Evolutionary conservation across 75 land plant genomes (phyloP).

Genomic region (Larix kaempferi): DNA sequence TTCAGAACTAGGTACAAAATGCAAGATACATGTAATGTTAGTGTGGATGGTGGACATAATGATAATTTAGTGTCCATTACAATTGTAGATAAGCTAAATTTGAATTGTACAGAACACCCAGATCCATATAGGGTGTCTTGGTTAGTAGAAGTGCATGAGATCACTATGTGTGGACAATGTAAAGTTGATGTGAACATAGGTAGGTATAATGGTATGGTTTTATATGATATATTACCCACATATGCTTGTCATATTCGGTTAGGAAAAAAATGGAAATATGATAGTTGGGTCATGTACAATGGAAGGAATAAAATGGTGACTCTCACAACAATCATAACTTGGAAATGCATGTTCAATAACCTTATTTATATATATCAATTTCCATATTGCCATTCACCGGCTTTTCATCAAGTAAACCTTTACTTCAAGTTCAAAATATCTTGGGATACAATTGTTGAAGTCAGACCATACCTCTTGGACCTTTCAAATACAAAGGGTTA

Average conservation of each 20-base stretch:
- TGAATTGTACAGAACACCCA: background rate
- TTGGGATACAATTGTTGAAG: constrained; percentile 54
- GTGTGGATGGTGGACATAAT: background rate
- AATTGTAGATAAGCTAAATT: background rate
- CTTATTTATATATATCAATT: constrained; percentile 80
- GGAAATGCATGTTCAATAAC: constrained; percentile 69
- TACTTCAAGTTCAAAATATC: constrained; percentile 63
- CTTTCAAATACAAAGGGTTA: constrained; percentile 49
- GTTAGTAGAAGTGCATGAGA: background rate
- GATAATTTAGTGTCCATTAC: background rate
- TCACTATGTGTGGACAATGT: background rate
- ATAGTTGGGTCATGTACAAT: background rate
- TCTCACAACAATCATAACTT: constrained; percentile 39
- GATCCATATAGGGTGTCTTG: background rate
- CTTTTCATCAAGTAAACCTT: constrained; percentile 68
- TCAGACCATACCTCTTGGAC: constrained; percentile 74
- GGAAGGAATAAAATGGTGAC: background rate
- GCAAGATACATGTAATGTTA: background rate
- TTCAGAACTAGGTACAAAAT: background rate
- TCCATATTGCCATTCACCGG: constrained; percentile 85
- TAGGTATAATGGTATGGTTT: background rate
- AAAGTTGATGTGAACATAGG: background rate
- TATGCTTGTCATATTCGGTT: background rate
- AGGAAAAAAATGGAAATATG: no score
- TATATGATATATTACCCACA: background rate